Base-by-base conservation (phyloP, 1,139 yeast species). In the Suhomyces bribrorum region DNA sequence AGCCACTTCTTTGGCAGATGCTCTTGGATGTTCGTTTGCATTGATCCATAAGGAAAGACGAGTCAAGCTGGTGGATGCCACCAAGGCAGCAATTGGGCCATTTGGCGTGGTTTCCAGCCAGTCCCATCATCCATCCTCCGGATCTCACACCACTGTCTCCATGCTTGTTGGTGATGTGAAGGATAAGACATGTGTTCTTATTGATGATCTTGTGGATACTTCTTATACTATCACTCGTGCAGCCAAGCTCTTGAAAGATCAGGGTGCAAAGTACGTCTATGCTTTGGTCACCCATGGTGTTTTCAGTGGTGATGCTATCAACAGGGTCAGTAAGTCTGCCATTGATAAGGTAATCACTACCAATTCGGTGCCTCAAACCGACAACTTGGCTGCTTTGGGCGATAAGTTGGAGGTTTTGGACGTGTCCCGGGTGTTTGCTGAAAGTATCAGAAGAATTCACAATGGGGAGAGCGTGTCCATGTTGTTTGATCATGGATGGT, bases 381-480 rank as follows among this genome's bases (percentile, higher is more conserved):
- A 75, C 26, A 78, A 82, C 56, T 60, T 63, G 5, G 59, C 52
- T n/a, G 65, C 77, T n/a, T 79, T 87, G 39, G 73, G 74, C 5
- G 80, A 77, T 40, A 75, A 76, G 56, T 67, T 88, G 33, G 95
- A 86, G 53, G 90, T 90, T 7, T 69, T 92, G 54, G 98, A 94
- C 55, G 92, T 92, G 11, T 82, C 95, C 5, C 71, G 86, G 43
- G 80, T 90, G 13, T 83, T 92, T 55, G 96, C 95, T 12, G 99
- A 92, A 61, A 92, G 97, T 2, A 88, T 92, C 35, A 75, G 99
- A 61, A 75, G 99, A 61, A 90, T 92, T 33, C 96, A 92, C 62
- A 92, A 92, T 53, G 99, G 99, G 49, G 99, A 92, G 68, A 81
- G 92, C 20, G 96, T 92, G 14, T 84, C 95, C 14, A 85, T 89